These are phyloP conservation scores for Stagonosporopsis tanaceti DNA, from an alignment of 2,329 filamentous ascomycete genomes.

Conservation along the genomic window DNA sequence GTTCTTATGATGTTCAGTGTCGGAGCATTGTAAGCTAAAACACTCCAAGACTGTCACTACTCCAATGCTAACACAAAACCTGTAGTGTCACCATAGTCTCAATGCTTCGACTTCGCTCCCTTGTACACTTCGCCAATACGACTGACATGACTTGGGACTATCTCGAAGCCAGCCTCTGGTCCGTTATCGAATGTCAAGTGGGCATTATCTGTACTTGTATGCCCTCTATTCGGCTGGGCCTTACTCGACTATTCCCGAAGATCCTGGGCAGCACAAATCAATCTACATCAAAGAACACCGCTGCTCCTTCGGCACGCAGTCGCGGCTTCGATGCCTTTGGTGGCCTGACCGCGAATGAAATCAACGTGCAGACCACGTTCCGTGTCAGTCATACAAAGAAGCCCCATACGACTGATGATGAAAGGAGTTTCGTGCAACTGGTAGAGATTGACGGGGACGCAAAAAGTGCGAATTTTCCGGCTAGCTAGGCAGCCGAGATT, in stretches of 20 bases:
- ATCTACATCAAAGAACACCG: constrained; percentile 4
- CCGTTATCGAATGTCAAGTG: constrained; percentile 50
- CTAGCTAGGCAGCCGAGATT: neutral
- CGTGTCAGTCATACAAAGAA: constrained; percentile 12
- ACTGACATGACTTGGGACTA: constrained; percentile 44
- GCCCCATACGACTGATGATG: neutral
- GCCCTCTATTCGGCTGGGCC: constrained; percentile 47
- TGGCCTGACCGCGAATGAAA: constrained; percentile 5
- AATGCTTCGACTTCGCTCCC: constrained; percentile 50
- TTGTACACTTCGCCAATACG: constrained; percentile 53
- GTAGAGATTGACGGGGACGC: constrained; percentile 15
- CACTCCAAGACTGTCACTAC: too few species aligned
- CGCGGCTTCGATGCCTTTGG: neutral
- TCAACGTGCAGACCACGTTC: constrained; percentile 15
- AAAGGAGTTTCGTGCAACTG: constrained; percentile 16
- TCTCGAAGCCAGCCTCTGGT: constrained; percentile 41
- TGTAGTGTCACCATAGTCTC: constrained; percentile 53
- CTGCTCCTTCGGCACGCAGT: constrained; percentile 2
- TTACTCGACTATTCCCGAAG: constrained; percentile 23
- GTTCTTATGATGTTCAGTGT: constrained; percentile 49
- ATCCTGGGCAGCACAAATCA: constrained; percentile 12
- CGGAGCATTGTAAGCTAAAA: constrained; percentile 43
- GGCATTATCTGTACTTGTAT: constrained; percentile 55
- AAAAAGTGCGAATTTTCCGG: constrained; percentile 5
- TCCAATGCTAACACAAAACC: too few species aligned